These are phyloP conservation scores for Grifola frondosa DNA, from an alignment of 1,284 basidiomycete genomes.

Conservation along the genomic window DNA sequence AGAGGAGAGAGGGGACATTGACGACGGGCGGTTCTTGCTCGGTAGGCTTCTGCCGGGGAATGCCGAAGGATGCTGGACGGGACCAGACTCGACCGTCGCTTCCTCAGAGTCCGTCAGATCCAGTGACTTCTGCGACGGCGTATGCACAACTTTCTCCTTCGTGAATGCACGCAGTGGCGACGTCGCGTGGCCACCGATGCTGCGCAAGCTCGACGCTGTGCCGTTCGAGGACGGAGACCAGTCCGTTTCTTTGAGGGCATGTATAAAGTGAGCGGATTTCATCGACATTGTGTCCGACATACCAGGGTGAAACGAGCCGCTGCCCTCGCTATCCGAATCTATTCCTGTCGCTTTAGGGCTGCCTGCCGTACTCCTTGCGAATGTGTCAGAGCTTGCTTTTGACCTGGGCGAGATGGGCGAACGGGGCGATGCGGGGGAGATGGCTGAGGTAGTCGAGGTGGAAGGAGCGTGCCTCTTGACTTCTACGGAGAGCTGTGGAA, in stretches of 20 bases:
- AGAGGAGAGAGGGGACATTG: too few species aligned
- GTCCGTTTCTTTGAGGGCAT: too few species aligned
- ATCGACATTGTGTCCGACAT: neutral
- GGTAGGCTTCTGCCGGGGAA: too few species aligned
- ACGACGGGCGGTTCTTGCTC: too few species aligned
- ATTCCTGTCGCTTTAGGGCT: too few species aligned
- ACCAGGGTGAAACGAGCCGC: neutral
- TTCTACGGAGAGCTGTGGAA: neutral
- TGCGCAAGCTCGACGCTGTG: neutral
- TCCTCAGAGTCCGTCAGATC: neutral
- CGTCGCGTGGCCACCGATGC: neutral
- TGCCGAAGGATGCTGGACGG: neutral
- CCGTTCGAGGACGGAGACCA: neutral
- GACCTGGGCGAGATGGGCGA: constrained; percentile 1
- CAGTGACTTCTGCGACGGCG: neutral
- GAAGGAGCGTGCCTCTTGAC: neutral
- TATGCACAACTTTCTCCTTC: neutral
- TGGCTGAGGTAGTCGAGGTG: constrained; percentile 1
- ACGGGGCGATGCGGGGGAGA: constrained; percentile 1
- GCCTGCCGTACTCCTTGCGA: constrained; percentile 1
- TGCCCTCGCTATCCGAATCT: too few species aligned
- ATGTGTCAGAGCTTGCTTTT: constrained; percentile 4
- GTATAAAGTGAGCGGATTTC: neutral
- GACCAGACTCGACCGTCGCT: neutral
- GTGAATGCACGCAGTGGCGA: neutral